Conservation (phyloP, 2,329 filamentous ascomycete genomes). For the Gaeumannomyces tritici region DNA sequence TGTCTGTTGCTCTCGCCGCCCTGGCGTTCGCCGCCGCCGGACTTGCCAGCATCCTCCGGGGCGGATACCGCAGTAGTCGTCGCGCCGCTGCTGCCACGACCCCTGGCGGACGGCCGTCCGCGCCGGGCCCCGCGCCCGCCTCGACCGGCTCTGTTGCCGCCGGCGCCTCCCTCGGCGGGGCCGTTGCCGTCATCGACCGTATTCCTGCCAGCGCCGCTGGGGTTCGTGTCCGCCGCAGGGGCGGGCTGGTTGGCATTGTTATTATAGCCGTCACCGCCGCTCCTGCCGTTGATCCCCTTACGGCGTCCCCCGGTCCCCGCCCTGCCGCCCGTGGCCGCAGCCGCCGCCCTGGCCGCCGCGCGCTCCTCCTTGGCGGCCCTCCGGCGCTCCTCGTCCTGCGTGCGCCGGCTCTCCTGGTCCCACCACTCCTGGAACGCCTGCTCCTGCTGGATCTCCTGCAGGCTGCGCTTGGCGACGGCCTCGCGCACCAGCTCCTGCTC, state of each 20-base stretch:
- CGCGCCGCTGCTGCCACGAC: background rate
- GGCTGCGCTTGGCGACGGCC: constrained; percentile 74
- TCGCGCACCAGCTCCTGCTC: constrained; percentile 79
- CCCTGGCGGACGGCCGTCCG: background rate
- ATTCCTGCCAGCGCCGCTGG: too few species aligned
- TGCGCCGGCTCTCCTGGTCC: constrained; percentile 71
- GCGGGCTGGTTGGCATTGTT: too few species aligned
- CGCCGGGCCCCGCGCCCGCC: background rate
- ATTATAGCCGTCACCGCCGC: too few species aligned
- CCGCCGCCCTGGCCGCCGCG: background rate
- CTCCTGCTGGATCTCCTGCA: constrained; percentile 93
- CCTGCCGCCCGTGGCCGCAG: too few species aligned
- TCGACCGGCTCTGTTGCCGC: background rate
- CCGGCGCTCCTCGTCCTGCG: constrained; percentile 52
- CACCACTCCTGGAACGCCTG: constrained; percentile 97
- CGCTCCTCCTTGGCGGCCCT: constrained; percentile 22
- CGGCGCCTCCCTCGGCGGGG: too few species aligned
- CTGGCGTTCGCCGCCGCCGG: too few species aligned
- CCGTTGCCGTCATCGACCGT: too few species aligned
- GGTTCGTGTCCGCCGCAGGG: too few species aligned
- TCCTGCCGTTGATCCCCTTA: background rate
- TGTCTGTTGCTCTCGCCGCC: too few species aligned
- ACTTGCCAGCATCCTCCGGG: background rate
- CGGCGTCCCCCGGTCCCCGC: background rate
- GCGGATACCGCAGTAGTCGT: background rate